A percentile compares a stretch with the other conserved stretches of the same genome.
Conservation (phyloP, 495 filamentous ascomycete genomes). For the Podospora pseudoanserina region DNA sequence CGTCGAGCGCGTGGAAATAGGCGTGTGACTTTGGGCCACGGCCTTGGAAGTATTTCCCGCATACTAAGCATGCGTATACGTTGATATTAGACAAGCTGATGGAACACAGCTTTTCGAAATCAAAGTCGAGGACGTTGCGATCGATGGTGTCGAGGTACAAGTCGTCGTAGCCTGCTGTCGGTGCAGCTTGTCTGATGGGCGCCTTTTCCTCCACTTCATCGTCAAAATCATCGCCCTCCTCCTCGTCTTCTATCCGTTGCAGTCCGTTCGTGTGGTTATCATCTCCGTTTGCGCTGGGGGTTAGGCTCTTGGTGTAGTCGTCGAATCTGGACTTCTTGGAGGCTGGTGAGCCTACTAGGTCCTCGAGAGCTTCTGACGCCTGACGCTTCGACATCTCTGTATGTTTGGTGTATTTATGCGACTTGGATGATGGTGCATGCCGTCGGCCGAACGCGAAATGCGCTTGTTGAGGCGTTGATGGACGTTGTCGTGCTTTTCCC, state of each 20-base stretch:
- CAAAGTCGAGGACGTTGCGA: constrained; percentile 82
- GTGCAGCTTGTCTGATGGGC: constrained; percentile 63
- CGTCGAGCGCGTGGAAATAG: constrained; percentile 95
- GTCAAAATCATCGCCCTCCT: constrained; percentile 18
- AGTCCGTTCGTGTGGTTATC: constrained; percentile 6
- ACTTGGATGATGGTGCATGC: background rate
- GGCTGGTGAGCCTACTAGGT: constrained; percentile 61
- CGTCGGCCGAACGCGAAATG: background rate
- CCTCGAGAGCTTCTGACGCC: constrained; percentile 73
- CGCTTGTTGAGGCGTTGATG: background rate
- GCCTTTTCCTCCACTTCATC: constrained; percentile 46
- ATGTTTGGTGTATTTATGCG: background rate
- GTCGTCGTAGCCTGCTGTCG: constrained; percentile 86
- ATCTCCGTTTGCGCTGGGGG: constrained; percentile 27
- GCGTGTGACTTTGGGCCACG: constrained; percentile 91
- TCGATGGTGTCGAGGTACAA: constrained; percentile 98
- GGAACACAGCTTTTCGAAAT: constrained; percentile 98
- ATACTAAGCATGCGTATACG: constrained; percentile 96
- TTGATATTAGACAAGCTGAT: constrained; percentile 96
- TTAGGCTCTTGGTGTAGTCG: constrained; percentile 43
- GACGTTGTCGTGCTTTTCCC: background rate
- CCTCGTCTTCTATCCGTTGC: constrained; percentile 2
- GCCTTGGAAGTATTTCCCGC: constrained; percentile 96
- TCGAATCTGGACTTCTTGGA: constrained; percentile 73
- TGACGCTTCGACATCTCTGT: constrained; percentile 56